Evolutionary conservation across 2,329 filamentous ascomycete genomes (phyloP).

Genomic region (Arthrobotrys musiformis): DNA sequence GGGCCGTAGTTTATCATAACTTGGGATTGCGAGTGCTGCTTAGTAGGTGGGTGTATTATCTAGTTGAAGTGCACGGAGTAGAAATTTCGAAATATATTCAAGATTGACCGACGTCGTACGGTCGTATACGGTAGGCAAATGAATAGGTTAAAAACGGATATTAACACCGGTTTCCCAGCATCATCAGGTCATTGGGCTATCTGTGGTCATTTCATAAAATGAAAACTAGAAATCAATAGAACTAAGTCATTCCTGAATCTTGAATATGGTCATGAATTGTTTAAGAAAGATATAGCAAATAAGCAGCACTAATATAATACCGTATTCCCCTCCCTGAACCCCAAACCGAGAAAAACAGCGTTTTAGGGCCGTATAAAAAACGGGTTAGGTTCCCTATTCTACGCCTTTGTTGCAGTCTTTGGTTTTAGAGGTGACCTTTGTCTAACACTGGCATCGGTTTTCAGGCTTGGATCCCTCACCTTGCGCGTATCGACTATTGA

Average conservation of each 20-base stretch:
- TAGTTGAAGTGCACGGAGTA: background rate
- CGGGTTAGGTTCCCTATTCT: background rate
- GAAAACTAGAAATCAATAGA: background rate
- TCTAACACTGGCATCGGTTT: background rate
- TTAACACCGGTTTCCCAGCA: background rate
- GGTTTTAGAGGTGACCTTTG: slow-evolving; percentile 1
- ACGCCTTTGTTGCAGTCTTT: background rate
- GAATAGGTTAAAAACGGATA: background rate
- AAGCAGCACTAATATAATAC: background rate
- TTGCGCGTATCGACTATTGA: background rate
- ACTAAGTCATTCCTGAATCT: background rate
- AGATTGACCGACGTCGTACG: background rate
- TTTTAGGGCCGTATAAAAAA: background rate
- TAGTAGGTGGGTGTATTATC: background rate
- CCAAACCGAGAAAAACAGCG: background rate
- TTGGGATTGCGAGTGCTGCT: background rate
- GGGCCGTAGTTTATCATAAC: background rate
- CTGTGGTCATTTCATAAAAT: background rate
- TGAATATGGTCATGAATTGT: background rate
- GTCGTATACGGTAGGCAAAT: background rate
- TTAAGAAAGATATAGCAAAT: background rate
- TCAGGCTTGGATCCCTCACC: slow-evolving; percentile 3
- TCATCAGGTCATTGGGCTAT: too few relatives aligned
- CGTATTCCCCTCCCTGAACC: background rate
- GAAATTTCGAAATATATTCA: too few relatives aligned